These are phyloP conservation scores for Adansonia gregorii DNA, from an alignment of 441 rosid species.

Conservation along the genomic window DNA sequence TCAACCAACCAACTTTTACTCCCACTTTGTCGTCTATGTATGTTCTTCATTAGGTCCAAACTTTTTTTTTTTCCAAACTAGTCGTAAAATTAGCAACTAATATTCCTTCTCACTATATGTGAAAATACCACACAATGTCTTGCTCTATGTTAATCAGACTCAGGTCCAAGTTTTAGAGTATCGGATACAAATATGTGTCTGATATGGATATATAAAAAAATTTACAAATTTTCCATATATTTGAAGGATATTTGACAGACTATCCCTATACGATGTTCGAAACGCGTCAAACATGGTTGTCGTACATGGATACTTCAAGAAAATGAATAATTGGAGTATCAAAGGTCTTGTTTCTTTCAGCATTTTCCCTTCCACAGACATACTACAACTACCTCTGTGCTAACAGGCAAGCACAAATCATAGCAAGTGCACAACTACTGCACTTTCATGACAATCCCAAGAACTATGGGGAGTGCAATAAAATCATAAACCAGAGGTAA, in stretches of 20 bases:
- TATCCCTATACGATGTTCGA: too few relatives aligned
- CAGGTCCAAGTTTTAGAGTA: too few relatives aligned
- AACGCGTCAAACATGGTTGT: too few relatives aligned
- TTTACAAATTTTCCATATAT: too few relatives aligned
- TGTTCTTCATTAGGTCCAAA: background rate
- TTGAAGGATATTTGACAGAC: too few relatives aligned
- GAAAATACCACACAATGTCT: background rate
- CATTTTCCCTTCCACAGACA: background rate
- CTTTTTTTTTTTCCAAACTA: background rate
- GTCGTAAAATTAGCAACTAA: background rate
- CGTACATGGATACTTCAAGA: too few relatives aligned
- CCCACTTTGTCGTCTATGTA: background rate
- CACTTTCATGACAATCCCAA: background rate
- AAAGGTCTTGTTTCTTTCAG: background rate
- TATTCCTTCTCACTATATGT: background rate
- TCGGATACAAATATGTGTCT: too few relatives aligned
- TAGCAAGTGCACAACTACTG: background rate
- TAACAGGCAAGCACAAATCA: background rate
- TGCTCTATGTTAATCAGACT: too few relatives aligned
- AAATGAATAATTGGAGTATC: too few relatives aligned
- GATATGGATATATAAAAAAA: too few relatives aligned
- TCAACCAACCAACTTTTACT: background rate
- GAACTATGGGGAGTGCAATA: background rate
- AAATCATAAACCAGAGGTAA: background rate
- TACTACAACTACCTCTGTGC: background rate